Base-by-base conservation (phyloP, 2,329 filamentous ascomycete species). In the Diaporthe nobilis region DNA sequence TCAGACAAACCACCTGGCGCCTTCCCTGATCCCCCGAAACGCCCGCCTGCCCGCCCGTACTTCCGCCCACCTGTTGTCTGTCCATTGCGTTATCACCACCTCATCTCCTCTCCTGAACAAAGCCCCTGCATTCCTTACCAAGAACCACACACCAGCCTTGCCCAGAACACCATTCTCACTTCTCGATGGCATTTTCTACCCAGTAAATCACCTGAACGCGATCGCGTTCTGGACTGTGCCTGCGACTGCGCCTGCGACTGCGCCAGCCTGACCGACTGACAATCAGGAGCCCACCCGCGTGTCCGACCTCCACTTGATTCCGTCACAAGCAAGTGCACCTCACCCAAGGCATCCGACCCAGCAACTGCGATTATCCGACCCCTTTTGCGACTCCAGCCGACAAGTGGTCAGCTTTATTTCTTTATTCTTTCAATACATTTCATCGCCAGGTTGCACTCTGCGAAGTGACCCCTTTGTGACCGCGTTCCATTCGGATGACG, bases 401-500 rank as follows among this genome's bases (percentile, higher is more conserved):
- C 34, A 28, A 42, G 65, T 39, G 34, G 34, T 39, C 65, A 28
- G n/a, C 13, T 42, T 15, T 20, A 39, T 55, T 42, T 25, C 15
- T 42, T 28, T 28, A 17, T 28, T 53, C 8, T 25, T 55, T 25
- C 9, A 15, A 55, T 28, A 28, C n/a, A 39, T 13, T 13, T 42
- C 65, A 42, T 3, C 49, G 8, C 34, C 4, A 42, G 22, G 49
- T 28, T 55, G 65, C 34, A 55, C n/a, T 39, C n/a, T 25, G 37
- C 47, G 12, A 60, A 34, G 44, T 60, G 71, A 70, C 74, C 74
- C 61, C 49, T 68, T 55, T 34, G 28, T 51, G 31, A 39, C 28
- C 71, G 55, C 55, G 71, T 63, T 67, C 63, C 70, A 68, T 74
- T 67, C 49, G 70, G 37, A 75, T 77, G 75, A 77, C 73, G 75